phyloP scores from a whole-genome alignment of 352 stramenopile species.

The Phytophthora lateralis region DNA sequence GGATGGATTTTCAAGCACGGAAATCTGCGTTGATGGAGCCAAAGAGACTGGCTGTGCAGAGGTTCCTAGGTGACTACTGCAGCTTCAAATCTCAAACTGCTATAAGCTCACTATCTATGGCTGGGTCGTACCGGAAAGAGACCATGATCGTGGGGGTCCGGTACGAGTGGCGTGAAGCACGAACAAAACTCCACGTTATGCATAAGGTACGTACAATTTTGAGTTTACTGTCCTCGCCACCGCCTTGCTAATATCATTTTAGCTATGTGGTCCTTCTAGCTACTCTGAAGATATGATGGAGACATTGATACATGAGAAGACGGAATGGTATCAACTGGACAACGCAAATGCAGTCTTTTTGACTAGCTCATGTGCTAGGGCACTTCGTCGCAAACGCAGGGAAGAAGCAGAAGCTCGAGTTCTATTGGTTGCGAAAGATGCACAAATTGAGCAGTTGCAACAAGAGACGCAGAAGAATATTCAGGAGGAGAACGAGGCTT shows the following conservation, averaged over 20 bases:
- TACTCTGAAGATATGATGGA: neutral
- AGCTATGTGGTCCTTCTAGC: slow-evolving; percentile 28
- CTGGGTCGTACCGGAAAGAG: slow-evolving; percentile 36
- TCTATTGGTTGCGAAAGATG: slow-evolving; percentile 39
- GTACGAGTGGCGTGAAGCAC: slow-evolving; percentile 73
- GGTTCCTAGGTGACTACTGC: slow-evolving; percentile 58
- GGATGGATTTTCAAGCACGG: slow-evolving; percentile 53
- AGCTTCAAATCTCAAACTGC: slow-evolving; percentile 52
- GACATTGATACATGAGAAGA: slow-evolving; percentile 1
- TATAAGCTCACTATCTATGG: neutral
- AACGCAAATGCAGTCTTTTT: slow-evolving; percentile 58
- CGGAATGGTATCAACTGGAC: slow-evolving; percentile 48
- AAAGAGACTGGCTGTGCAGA: slow-evolving; percentile 38
- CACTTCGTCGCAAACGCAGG: slow-evolving; percentile 34
- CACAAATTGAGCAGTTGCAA: slow-evolving; percentile 48
- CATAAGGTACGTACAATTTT: slow-evolving; percentile 64
- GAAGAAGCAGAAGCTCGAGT: slow-evolving; percentile 43
- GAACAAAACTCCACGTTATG: slow-evolving; percentile 60
- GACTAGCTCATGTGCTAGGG: slow-evolving; percentile 46
- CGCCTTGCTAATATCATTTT: neutral
- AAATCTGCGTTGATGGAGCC: slow-evolving; percentile 60
- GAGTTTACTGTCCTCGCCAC: neutral
- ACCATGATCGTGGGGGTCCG: slow-evolving; percentile 57
- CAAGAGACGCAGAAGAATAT: slow-evolving; percentile 51
- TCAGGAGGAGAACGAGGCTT: slow-evolving; percentile 37